Evolutionary conservation across 1,284 basidiomycete species (phyloP), one percentile per base, ranked within the genome.

Genomic region (Entoloma clypeatum): DNA sequence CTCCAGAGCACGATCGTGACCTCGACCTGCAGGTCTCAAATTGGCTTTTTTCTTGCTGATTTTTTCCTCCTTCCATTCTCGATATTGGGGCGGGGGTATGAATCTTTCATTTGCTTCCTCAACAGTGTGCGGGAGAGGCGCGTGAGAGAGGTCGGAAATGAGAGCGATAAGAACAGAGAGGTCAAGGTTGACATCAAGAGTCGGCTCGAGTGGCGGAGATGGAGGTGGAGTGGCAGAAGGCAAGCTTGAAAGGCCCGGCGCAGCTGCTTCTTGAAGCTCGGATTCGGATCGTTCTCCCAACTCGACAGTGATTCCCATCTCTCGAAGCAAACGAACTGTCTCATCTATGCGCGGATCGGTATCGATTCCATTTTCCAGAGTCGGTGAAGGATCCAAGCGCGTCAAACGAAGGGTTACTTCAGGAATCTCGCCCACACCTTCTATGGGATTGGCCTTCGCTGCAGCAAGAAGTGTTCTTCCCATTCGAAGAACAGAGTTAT

Each of bases 101-200:
- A 86, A 92, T 7, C 86, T 72, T 14, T 58, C 54, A 10, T 75
- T 66, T 0, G 86, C 86, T 30, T 79, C 81, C 17, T 74, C 74
- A 0, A 69, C 53, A 1, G 71, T 70, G 0, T 42, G 31, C 0
- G 89, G 88, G 0, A 91, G 65, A 0, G 75, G 68, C 1, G 84
- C 69, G 58, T 92, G 89, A 0, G 87, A 80, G 28, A 90, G 75
- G 51, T 92, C 89, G 4, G 86, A 89, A 23, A 88, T 77, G 18
- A 93, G 72, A 0, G 88, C 89, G 47, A 92, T 85, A 36, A 92
- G 74, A 0, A 84, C 71, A 0, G 88, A 91, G 7, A 92, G 71
- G 58, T 92, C 90, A 28, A 92, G 70, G 52, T 90, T 91, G 59
- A 92, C 68, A 32, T 68, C 65, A 3, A 57, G 49, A 0, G 80